Conservation (phyloP, 1,284 basidiomycete genomes). For the Ustilago vetiveriae region DNA sequence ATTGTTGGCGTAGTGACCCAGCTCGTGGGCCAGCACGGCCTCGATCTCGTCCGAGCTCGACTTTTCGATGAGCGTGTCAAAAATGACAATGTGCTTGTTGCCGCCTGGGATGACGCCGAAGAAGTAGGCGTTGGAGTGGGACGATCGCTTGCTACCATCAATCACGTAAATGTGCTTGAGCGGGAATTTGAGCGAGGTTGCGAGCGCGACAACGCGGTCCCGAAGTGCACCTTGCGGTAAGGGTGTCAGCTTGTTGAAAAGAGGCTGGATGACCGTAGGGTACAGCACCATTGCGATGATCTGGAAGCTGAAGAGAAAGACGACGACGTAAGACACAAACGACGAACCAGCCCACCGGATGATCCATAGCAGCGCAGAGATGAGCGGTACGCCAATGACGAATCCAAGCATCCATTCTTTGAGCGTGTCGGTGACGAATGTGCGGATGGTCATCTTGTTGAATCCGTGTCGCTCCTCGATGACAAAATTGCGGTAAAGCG, state of each 20-base stretch:
- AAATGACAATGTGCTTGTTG: slow-evolving; percentile 78
- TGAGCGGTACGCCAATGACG: slow-evolving; percentile 84
- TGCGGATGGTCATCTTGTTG: slow-evolving; percentile 84
- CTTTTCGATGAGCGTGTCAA: slow-evolving; percentile 93
- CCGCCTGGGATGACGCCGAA: slow-evolving; percentile 63
- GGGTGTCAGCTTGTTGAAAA: slow-evolving; percentile 96
- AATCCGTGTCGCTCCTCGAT: slow-evolving; percentile 95
- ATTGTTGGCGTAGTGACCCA: slow-evolving; percentile 73
- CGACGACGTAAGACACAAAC: slow-evolving; percentile 63
- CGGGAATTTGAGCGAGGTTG: slow-evolving; percentile 80
- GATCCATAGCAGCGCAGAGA: slow-evolving; percentile 85
- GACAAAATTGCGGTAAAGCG: slow-evolving; percentile 86
- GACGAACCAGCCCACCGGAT: slow-evolving; percentile 85
- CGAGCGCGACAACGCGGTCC: slow-evolving; percentile 60
- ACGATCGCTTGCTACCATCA: slow-evolving; percentile 92
- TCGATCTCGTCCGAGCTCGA: slow-evolving; percentile 75
- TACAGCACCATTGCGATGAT: slow-evolving; percentile 70
- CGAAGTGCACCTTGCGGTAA: slow-evolving; percentile 69
- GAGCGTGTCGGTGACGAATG: slow-evolving; percentile 77
- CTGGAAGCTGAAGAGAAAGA: slow-evolving; percentile 74
- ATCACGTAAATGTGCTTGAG: slow-evolving; percentile 95
- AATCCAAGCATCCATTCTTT: slow-evolving; percentile 82
- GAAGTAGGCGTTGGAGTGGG: slow-evolving; percentile 84
- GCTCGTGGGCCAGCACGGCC: slow-evolving; percentile 77
- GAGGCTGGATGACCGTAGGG: slow-evolving; percentile 84